Conservation (phyloP, 1,284 basidiomycete genomes). For the Tylopilus sp. region DNA sequence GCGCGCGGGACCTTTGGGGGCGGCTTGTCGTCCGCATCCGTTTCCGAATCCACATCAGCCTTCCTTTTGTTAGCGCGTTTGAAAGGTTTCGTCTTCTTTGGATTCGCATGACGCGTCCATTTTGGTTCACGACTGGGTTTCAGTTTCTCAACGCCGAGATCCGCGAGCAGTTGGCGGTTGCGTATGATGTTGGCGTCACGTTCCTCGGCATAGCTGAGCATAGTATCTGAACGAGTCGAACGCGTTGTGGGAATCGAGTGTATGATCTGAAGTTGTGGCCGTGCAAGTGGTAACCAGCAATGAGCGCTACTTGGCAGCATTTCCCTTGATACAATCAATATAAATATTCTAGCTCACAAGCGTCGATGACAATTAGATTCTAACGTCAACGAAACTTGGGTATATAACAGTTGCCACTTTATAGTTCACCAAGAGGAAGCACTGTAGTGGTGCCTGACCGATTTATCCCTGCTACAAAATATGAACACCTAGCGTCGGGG, state of each 20-base stretch:
- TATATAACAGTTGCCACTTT: constrained; percentile 17
- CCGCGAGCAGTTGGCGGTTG: constrained; percentile 43
- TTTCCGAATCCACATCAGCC: constrained; percentile 7
- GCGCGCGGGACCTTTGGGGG: constrained; percentile 30
- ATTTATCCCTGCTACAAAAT: constrained; percentile 6
- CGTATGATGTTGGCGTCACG: constrained; percentile 47
- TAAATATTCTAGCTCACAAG: too few species aligned
- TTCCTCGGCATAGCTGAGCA: constrained; percentile 42
- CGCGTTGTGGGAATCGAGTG: background rate
- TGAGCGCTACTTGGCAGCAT: background rate
- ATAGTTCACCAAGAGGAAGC: constrained; percentile 4
- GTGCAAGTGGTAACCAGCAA: background rate
- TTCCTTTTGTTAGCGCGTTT: constrained; percentile 17
- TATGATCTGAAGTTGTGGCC: background rate
- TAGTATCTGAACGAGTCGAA: background rate
- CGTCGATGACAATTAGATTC: background rate
- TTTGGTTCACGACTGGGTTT: constrained; percentile 46
- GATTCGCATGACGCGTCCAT: constrained; percentile 31
- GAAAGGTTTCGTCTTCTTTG: constrained; percentile 7
- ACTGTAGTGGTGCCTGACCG: constrained; percentile 9
- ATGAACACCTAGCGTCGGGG: constrained; percentile 2
- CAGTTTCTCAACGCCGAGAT: constrained; percentile 39
- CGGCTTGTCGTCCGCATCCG: constrained; percentile 10
- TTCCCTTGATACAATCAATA: too few species aligned
- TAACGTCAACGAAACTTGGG: constrained; percentile 9